A percentile compares a stretch with the other conserved stretches of the same genome.
These are phyloP conservation scores for Alternaria sp. DNA, from an alignment of 2,329 filamentous ascomycete species.

Conservation along the genomic window DNA sequence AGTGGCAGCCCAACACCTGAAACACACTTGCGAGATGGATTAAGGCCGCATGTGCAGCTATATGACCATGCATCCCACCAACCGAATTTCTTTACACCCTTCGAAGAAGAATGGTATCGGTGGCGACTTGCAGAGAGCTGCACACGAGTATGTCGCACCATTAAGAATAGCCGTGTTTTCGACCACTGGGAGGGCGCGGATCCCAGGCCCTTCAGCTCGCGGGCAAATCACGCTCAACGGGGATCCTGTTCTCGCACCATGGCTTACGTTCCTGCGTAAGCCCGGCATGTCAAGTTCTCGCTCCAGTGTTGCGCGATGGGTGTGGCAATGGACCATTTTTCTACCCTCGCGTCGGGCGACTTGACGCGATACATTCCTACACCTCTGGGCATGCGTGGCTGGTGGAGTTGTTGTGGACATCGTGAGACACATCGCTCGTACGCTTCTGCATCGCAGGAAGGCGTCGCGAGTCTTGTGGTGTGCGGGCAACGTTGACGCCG, in stretches of 20 bases:
- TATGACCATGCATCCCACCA: conserved; percentile 28
- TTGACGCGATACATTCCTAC: conserved; percentile 19
- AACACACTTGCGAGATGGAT: conserved; percentile 30
- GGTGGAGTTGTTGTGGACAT: conserved; percentile 11
- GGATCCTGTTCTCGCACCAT: conserved; percentile 27
- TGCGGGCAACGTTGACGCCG: conserved; percentile 18
- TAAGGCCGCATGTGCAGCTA: conserved; percentile 17
- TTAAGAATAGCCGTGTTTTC: conserved; percentile 28
- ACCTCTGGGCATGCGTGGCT: conserved; percentile 8
- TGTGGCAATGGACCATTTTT: conserved; percentile 20
- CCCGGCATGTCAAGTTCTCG: conserved; percentile 23
- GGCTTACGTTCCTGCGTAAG: conserved; percentile 40
- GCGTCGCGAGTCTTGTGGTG: conserved; percentile 20
- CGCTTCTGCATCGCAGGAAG: conserved; percentile 15
- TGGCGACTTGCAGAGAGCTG: conserved; percentile 34
- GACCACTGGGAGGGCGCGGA: conserved; percentile 33
- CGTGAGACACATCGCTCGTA: conserved; percentile 18
- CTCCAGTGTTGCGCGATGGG: conserved; percentile 23
- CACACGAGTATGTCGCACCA: conserved; percentile 43
- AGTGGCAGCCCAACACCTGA: conserved; percentile 25
- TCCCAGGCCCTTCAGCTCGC: conserved; percentile 26
- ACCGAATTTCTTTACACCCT: conserved; percentile 24
- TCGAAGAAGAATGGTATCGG: conserved; percentile 21
- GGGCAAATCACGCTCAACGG: conserved; percentile 43
- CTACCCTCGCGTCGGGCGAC: conserved; percentile 14